Conservation (phyloP, 805 yeast genomes). For the Candida alai region DNA sequence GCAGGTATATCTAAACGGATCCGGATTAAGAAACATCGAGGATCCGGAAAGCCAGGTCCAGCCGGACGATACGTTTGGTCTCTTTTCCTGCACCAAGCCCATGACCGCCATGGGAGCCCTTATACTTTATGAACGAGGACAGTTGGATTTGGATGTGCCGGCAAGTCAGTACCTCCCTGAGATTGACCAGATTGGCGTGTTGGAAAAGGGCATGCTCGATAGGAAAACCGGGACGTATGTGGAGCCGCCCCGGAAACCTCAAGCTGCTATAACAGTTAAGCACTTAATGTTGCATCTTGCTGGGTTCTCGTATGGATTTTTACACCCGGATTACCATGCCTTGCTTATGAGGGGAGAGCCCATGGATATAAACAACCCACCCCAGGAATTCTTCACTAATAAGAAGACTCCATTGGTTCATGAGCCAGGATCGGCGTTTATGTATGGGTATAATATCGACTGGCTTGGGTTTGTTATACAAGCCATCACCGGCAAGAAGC, state of each 20-base stretch:
- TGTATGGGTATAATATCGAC: slow-evolving; percentile 36
- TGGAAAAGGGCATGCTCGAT: slow-evolving; percentile 24
- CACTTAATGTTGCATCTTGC: slow-evolving; percentile 30
- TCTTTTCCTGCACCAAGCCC: slow-evolving; percentile 31
- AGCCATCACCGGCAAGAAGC: slow-evolving; percentile 26
- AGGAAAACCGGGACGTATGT: slow-evolving; percentile 21
- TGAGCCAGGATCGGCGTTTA: slow-evolving; percentile 39
- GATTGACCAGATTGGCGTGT: slow-evolving; percentile 22
- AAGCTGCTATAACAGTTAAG: slow-evolving; percentile 21
- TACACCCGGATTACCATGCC: slow-evolving; percentile 25
- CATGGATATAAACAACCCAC: slow-evolving; percentile 19
- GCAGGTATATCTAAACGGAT: slow-evolving; percentile 21
- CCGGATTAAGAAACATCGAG: slow-evolving; percentile 19
- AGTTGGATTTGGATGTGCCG: slow-evolving; percentile 30
- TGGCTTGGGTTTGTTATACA: slow-evolving; percentile 38
- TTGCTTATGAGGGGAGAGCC: slow-evolving; percentile 18
- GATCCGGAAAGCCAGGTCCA: slow-evolving; percentile 12
- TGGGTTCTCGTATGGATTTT: slow-evolving; percentile 34
- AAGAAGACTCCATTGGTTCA: slow-evolving; percentile 24
- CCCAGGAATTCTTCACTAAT: slow-evolving; percentile 20
- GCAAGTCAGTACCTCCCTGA: slow-evolving; percentile 30
- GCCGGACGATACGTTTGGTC: slow-evolving; percentile 17
- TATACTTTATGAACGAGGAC: slow-evolving; percentile 28
- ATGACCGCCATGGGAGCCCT: slow-evolving; percentile 35
- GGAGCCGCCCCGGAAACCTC: slow-evolving; percentile 21